A percentile compares a stretch with the other conserved stretches of the same genome.
Conservation (phyloP, 495 filamentous ascomycete species). For the Penicillium argentinense region DNA sequence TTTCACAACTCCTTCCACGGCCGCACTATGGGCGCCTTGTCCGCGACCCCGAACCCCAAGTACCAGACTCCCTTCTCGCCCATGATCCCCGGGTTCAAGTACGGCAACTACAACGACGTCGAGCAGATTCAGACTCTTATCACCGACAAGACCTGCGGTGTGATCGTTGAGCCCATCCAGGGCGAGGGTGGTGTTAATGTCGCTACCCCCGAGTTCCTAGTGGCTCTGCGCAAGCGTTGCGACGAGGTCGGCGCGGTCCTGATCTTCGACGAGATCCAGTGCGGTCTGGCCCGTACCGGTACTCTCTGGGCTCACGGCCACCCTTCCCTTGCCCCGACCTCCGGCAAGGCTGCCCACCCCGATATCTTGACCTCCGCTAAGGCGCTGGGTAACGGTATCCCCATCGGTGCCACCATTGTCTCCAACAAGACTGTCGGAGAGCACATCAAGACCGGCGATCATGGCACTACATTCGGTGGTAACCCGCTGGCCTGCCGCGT, state of each 20-base stretch:
- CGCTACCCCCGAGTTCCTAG: conserved; percentile 76
- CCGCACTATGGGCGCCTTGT: conserved; percentile 88
- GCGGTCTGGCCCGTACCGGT: conserved; percentile 84
- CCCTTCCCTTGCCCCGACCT: conserved; percentile 46
- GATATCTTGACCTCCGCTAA: conserved; percentile 95
- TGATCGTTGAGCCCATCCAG: conserved; percentile 97
- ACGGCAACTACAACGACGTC: conserved; percentile 83
- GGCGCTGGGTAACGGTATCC: conserved; percentile 93
- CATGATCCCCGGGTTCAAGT: conserved; percentile 91
- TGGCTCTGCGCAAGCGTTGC: conserved; percentile 74
- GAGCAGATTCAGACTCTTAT: conserved; percentile 67
- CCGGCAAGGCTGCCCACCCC: conserved; percentile 71
- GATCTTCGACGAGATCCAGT: conserved; percentile 97
- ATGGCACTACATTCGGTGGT: conserved; percentile 95
- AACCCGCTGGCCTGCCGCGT: conserved; percentile 87
- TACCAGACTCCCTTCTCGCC: conserved; percentile 94
- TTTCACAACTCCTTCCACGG: conserved; percentile 94
- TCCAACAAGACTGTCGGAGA: conserved; percentile 67
- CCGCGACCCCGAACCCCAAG: conserved; percentile 96
- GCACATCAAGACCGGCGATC: conserved; percentile 89
- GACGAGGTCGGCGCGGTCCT: conserved; percentile 84
- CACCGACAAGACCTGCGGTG: conserved; percentile 83
- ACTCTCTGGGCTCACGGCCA: conserved; percentile 85
- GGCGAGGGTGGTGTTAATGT: conserved; percentile 92
- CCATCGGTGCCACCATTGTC: conserved; percentile 89